Conservation (phyloP, 2,329 filamentous ascomycete genomes). For the Fusarium fujikuroi region DNA sequence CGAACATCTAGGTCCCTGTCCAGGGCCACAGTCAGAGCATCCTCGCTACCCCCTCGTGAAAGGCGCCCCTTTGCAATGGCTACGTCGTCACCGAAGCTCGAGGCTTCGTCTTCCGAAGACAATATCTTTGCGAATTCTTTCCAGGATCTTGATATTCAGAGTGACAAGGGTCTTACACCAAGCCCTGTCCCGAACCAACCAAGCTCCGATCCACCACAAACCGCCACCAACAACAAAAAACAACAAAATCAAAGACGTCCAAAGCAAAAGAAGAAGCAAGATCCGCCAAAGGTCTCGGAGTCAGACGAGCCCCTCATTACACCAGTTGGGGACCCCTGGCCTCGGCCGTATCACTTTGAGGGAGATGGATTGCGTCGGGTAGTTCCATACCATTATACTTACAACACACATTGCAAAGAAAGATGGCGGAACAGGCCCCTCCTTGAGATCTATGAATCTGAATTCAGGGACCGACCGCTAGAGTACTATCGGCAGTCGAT, state of each 20-base stretch:
- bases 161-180: constrained; percentile 13
- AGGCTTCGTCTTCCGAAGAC: constrained; percentile 19
- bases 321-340: constrained; percentile 56
- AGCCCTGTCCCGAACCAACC: constrained; percentile 19
- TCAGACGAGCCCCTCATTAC: constrained; percentile 45
- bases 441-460: constrained; percentile 87
- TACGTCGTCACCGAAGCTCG: constrained; percentile 21
- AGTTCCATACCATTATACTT: constrained; percentile 89
- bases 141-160: constrained; percentile 31
- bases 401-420: constrained; percentile 95
- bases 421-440: constrained; percentile 86
- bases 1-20: constrained; percentile 34
- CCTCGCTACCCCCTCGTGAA: constrained; percentile 17
- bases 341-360: constrained; percentile 82
- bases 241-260: constrained; percentile 18
- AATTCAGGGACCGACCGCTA: constrained; percentile 87
- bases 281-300: constrained; percentile 34
- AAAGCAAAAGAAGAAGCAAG: constrained; percentile 33
- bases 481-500: constrained; percentile 93
- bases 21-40: constrained; percentile 7
- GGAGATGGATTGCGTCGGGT: constrained; percentile 81
- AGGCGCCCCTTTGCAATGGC: constrained; percentile 35
- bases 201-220: constrained; percentile 17
- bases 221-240: constrained; percentile 6
- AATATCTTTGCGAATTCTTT: constrained; percentile 28